Percentiles rank a stretch among this genome's conserved stretches.
Conservation (phyloP, 148 eudicot genomes). For the Drosera capensis region DNA sequence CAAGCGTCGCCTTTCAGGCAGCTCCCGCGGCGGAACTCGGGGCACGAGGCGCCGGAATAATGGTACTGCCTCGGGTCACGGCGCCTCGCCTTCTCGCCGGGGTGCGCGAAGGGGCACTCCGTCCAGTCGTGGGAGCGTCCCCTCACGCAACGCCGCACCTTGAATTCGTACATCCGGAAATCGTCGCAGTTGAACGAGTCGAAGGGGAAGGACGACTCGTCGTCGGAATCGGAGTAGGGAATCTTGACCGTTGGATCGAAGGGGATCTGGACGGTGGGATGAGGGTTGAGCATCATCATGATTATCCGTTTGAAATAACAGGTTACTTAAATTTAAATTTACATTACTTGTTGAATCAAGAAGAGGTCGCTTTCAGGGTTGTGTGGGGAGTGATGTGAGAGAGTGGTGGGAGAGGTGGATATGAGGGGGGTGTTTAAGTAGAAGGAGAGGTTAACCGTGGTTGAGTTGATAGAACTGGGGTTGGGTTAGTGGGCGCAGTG, state of each 20-base stretch:
- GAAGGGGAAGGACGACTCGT: conserved; percentile 16
- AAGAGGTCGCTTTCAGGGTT: too few species aligned
- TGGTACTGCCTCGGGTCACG: conserved; percentile 23
- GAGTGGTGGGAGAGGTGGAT: too few species aligned
- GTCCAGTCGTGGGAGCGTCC: conserved; percentile 14
- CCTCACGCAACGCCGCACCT: conserved; percentile 49
- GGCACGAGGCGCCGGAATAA: conserved; percentile 59
- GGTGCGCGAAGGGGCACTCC: conserved; percentile 13
- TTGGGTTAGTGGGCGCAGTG: too few species aligned
- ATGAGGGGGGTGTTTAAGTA: too few species aligned
- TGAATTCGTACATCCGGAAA: conserved; percentile 77
- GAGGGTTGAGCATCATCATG: conserved; percentile 8
- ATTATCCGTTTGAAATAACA: too few species aligned
- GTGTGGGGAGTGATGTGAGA: too few species aligned
- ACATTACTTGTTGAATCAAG: too few species aligned
- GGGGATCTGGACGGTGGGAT: conserved; percentile 58
- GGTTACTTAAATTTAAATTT: too few species aligned
- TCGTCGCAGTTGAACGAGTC: conserved; percentile 56
- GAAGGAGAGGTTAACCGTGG: too few species aligned
- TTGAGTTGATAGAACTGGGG: too few species aligned
- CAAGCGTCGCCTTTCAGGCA: conserved; percentile 59
- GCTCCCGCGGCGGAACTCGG: conserved; percentile 60
- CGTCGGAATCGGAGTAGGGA: conserved; percentile 10
- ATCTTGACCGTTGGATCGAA: conserved; percentile 24
- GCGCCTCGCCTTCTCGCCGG: conserved; percentile 13